Evolutionary conservation across 2,329 filamentous ascomycete species (phyloP), one percentile per base, ranked within the genome.

Genomic region (Aspergillus sp.): DNA sequence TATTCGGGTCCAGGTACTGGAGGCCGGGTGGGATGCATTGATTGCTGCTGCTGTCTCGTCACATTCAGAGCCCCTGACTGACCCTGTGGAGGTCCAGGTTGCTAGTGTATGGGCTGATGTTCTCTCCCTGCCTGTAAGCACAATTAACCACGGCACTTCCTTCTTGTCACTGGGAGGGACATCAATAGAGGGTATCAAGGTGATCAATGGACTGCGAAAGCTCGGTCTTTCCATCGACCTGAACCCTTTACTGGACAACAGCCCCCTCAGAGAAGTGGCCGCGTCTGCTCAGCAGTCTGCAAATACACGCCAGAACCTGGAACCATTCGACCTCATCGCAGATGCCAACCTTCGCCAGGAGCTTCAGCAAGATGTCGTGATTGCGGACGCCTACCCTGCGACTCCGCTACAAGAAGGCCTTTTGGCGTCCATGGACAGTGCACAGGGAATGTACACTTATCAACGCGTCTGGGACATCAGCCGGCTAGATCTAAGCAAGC

Each of bases 101-200:
- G 35, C 44, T 2, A 10, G 46, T 7, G 36, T 50, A 11, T 53
- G 51, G 51, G 51, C 51, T 4, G 30, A 20, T 5, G 47, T 53
- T 6, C 30, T 53, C 10, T 26, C 36, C 6, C 16, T 43, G n/a
- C 11, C 30, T 3, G 17, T 35, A 7, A 41, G 41, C 8, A 33
- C 36, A 19, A 53, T 53, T 26, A 14, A 24, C 0, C 30, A 36
- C 10, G 26, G 16, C 1, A 47, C 49, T 10, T 53, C 51, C 6
- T 41, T 53, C 20, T 30, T 50, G 6, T 32, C 47, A 5, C 14
- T 53, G 19, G 51, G 51, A 10, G 51, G 51, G 16, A 53, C 51
- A 10, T 53, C 47, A 4, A 45, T 53, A 16, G 51, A 53, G 13
- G 51, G 46, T 4, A 53, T 53, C 32, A 30, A 40, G 9, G 51